These are phyloP conservation scores for Plasmodium vivax DNA, from an alignment of 169 alveolate genomes.

Conservation along the genomic window DNA sequence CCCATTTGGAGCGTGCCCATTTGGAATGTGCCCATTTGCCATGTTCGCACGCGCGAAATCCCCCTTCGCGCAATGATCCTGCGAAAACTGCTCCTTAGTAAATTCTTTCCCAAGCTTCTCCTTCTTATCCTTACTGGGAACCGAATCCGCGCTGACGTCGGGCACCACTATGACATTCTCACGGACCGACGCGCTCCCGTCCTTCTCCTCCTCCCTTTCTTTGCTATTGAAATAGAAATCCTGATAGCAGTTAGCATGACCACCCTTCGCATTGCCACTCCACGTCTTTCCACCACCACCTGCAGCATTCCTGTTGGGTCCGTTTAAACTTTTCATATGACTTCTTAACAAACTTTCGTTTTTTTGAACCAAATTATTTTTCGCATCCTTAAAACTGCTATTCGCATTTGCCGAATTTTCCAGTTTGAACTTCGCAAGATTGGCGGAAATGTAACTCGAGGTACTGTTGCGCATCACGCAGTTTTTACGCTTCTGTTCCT, in stretches of 20 bases:
- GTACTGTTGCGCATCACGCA: not conserved
- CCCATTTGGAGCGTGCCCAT: too few species aligned
- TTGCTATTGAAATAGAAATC: not conserved
- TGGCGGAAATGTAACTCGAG: not conserved
- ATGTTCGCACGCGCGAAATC: not conserved
- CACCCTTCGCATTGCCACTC: not conserved
- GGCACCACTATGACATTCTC: not conserved
- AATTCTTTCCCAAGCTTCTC: not conserved
- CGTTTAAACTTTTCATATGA: not conserved
- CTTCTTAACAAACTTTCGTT: not conserved
- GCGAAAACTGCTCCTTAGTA: constrained; percentile 1
- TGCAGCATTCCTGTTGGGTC: not conserved
- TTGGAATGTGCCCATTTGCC: not conserved
- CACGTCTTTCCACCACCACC: not conserved
- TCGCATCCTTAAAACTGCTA: not conserved
- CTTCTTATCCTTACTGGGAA: not conserved
- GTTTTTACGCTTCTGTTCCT: not conserved
- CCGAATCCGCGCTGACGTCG: not conserved
- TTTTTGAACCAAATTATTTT: not conserved
- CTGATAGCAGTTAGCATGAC: not conserved
- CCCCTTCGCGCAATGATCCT: not conserved
- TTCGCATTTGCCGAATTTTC: not conserved
- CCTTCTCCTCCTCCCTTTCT: not conserved
- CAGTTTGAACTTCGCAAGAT: not conserved
- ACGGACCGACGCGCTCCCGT: not conserved